Base-by-base conservation (phyloP, 495 filamentous ascomycete species). In the Pseudomonodictys pantanalensis region DNA sequence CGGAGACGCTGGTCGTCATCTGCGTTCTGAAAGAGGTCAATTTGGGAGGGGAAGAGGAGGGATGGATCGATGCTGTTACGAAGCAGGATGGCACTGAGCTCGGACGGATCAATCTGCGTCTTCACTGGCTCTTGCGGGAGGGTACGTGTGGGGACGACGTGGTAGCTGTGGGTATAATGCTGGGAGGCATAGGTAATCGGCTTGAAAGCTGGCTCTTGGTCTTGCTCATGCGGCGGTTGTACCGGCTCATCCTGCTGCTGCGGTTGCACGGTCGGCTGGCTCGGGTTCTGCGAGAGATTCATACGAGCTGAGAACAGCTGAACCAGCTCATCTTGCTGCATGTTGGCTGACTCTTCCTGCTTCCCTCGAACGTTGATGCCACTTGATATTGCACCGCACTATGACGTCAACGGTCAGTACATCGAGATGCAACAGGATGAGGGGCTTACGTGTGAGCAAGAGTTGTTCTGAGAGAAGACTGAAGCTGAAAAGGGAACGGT, bases 261-360 rank as follows among this genome's bases (percentile, higher is more conserved):
- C 17, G 47, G 48, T 62, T 50, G 47, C 10, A 55, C 57, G n/a
- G 54, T 22, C 12, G 58, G 33, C 17, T 62, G 55, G 28, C 41
- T 39, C 12, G 53, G 52, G 22, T 42, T 56, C 35, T 56, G 62
- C 56, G 63, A 64, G 8, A 72, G 53, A 54, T 49, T 69, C 63
- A 73, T 60, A 56, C 60, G 69, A 55, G 64, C 64, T 26, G 69
- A 62, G 57, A 75, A 75, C 49, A 75, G 67, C 50, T 59, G 46
- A 15, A 65, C 66, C 2, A 75, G 68, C 64, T 73, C 72, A 33
- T 75, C 72, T 52, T 75, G 72, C 54, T 73, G 71, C 55, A 67
- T 65, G 29, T 63, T 56, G 39, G 59, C 45, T 50, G 50, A 47
- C 60, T 71, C 68, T 60, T 68, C 47, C 46, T 64, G 43, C 32